phyloP scores from a whole-genome alignment of 2,329 filamentous ascomycete species.

The Colletotrichum brevisporum region DNA sequence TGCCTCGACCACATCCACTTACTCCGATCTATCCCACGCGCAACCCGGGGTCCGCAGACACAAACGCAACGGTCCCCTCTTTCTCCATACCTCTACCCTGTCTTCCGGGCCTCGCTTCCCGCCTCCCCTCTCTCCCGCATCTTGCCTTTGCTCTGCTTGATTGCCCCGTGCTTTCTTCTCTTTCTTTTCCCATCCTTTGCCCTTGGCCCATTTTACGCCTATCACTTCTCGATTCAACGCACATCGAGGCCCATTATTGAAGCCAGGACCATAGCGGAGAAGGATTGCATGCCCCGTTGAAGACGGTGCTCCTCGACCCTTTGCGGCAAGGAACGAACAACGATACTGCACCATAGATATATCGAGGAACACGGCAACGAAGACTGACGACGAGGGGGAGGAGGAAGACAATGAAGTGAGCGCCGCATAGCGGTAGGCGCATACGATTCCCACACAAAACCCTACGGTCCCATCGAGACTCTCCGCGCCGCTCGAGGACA shows the following conservation, averaged over 20 bases:
- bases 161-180: slow-evolving; percentile 34
- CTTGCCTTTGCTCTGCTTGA: neutral
- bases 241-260: slow-evolving; percentile 21
- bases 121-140: slow-evolving; percentile 36
- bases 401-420: slow-evolving; percentile 30
- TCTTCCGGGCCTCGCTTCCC: slow-evolving; percentile 2
- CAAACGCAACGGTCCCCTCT: slow-evolving; percentile 1
- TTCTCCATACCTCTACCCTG: slow-evolving; percentile 24
- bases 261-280: slow-evolving; percentile 2
- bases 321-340: neutral
- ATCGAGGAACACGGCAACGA: neutral
- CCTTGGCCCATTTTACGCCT: neutral
- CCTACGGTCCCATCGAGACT: neutral
- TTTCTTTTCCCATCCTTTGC: slow-evolving; percentile 4
- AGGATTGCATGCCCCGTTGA: slow-evolving; percentile 17
- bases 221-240: slow-evolving; percentile 15
- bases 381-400: neutral
- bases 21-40: slow-evolving; percentile 10
- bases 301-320: neutral
- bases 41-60: too few relatives aligned
- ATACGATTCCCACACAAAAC: slow-evolving; percentile 25
- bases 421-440: slow-evolving; percentile 35
- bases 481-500: slow-evolving; percentile 8
- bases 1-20: slow-evolving; percentile 21
- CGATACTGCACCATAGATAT: neutral